Conservation (phyloP, 1,284 basidiomycete genomes). For the Moesziomyces parantarcticus region DNA sequence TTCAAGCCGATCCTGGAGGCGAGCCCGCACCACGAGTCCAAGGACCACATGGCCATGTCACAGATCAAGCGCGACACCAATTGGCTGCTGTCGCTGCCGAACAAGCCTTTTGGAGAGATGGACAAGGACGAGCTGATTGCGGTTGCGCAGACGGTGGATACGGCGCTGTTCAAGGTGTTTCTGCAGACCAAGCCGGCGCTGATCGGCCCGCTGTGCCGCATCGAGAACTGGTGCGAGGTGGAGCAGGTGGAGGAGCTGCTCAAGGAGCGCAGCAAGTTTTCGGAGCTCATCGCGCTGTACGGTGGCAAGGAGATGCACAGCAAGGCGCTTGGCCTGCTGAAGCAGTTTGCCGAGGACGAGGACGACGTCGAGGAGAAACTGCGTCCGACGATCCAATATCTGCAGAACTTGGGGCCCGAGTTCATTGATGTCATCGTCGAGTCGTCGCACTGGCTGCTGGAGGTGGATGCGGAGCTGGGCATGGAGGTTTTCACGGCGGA, state of each 20-base stretch:
- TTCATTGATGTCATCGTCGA: constrained; percentile 60
- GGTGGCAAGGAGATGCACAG: constrained; percentile 94
- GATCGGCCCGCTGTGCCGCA: constrained; percentile 86
- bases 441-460: constrained; percentile 83
- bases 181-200: constrained; percentile 83
- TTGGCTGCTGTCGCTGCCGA: constrained; percentile 53
- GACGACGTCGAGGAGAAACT: constrained; percentile 85
- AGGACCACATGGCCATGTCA: constrained; percentile 50
- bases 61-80: constrained; percentile 53
- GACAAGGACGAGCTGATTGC: constrained; percentile 55
- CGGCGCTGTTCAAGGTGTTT: constrained; percentile 93
- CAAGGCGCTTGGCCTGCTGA: constrained; percentile 84
- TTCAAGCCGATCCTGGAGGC: constrained; percentile 60
- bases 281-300: constrained; percentile 90
- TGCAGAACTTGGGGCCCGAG: constrained; percentile 80
- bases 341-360: constrained; percentile 75
- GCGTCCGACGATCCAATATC: constrained; percentile 84
- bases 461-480: constrained; percentile 77
- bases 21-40: constrained; percentile 34
- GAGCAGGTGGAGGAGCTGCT: constrained; percentile 91
- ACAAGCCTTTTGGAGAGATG: constrained; percentile 50
- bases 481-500: constrained; percentile 96
- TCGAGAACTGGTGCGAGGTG: constrained; percentile 97
- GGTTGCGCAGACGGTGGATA: constrained; percentile 93
- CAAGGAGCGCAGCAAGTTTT: constrained; percentile 84